Evolutionary conservation across 192 early-diverging fungal genomes (phyloP), one percentile per base, ranked within the genome.

Genomic region (Podila epigama): DNA sequence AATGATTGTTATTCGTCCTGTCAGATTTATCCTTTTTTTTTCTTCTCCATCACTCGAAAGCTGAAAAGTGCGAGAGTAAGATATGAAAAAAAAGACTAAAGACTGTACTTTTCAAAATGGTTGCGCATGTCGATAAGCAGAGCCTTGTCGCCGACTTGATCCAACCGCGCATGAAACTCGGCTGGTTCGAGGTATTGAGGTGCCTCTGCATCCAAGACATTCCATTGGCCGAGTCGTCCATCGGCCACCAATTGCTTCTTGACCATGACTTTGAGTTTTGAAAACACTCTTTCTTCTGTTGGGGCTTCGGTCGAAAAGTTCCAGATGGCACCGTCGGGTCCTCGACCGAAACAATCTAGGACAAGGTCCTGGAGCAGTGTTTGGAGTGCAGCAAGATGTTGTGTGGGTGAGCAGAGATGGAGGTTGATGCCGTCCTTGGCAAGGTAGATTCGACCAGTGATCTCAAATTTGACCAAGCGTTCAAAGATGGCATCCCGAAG

Each of bases 111-210:
- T 81, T 94, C 92, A 79, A 92, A 94, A 33, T 85, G 86, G 66
- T 94, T 94, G 44, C 92, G 86, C 91, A 94, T 92, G 40, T 94
- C 92, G 20, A 94, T 83, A 13, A 94, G 50, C 15, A 89, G 33
- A 9, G 82, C 70, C 8, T 85, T 72, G 55, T 84, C 71, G 11
- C 81, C 82, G 37, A 81, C 79, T 31, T 80, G 58, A 12, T 70
- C 66, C 48, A 92, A 69, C 35, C 81, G 79, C 16, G 67, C 39
- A 51, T 91, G 89, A 82, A 90, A 94, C 42, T 88, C 86, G 8
- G 80, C 70, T 16, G 92, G 89, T 9, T 73, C 58, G 58, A 94
- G 67, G 50, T 94, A 89, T 31, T 87, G 83, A 5, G 92, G 90
- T 51, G 86, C 79, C 18, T 84, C 65, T 7, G 77, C 56, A 60